A percentile compares a stretch with the other conserved stretches of the same genome.
Conservation (phyloP, 2,329 filamentous ascomycete genomes). For the Fusarium burgessii region DNA sequence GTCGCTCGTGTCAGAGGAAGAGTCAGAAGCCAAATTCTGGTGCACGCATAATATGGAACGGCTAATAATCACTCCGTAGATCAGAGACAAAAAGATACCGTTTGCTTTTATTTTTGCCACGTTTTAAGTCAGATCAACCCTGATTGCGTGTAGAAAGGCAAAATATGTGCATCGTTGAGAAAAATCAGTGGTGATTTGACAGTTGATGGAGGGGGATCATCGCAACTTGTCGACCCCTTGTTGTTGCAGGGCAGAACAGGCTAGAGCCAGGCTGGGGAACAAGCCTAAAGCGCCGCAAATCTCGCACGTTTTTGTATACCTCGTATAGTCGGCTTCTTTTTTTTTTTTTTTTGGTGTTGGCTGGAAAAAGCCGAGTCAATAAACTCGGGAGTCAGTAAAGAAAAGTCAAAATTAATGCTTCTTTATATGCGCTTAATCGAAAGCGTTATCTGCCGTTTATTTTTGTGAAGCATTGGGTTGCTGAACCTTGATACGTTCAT, state of each 20-base stretch:
- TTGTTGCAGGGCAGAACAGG: background rate
- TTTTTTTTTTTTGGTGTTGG: background rate
- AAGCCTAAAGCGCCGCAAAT: constrained; percentile 13
- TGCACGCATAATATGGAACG: background rate
- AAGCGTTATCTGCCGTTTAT: background rate
- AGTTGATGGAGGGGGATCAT: constrained; percentile 26
- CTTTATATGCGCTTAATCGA: background rate
- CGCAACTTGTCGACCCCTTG: constrained; percentile 17
- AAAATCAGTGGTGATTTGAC: constrained; percentile 15
- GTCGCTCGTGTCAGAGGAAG: constrained; percentile 6
- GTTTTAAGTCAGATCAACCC: background rate
- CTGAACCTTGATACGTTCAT: background rate
- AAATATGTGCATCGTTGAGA: background rate
- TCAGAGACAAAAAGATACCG: background rate
- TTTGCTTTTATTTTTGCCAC: constrained; percentile 13
- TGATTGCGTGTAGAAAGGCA: background rate
- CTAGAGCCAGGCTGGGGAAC: background rate
- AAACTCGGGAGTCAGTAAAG: background rate
- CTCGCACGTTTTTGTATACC: constrained; percentile 11
- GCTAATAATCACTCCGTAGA: background rate
- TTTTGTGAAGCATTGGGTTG: background rate
- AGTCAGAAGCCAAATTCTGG: background rate
- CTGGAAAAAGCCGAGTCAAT: constrained; percentile 9
- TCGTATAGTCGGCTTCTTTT: background rate
- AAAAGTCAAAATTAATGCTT: background rate